Percentiles rank a stretch among this genome's conserved stretches.
phyloP scores from a whole-genome alignment of 2,329 filamentous ascomycete genomes.

The Grosmannia huntii region DNA sequence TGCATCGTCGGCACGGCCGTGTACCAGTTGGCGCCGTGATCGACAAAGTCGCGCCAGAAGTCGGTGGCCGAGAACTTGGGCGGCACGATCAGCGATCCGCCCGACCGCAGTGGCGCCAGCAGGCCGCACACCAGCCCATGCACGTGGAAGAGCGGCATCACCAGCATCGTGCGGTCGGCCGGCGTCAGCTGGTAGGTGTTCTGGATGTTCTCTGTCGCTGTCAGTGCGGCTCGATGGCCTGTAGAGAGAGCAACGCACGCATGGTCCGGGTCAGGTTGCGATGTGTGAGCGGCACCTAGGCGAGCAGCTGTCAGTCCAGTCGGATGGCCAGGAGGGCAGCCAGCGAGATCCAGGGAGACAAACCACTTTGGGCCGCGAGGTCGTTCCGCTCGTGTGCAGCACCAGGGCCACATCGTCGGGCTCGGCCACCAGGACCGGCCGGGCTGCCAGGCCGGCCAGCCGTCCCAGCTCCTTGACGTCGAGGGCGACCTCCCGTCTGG shows the following conservation, averaged over 20 bases:
- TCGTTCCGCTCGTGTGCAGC: conserved; percentile 75
- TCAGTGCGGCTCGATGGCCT: background rate
- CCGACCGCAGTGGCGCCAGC: conserved; percentile 61
- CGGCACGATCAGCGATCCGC: conserved; percentile 70
- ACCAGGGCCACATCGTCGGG: conserved; percentile 74
- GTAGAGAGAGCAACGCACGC: conserved; percentile 23
- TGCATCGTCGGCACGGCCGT: conserved; percentile 89
- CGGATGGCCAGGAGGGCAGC: background rate
- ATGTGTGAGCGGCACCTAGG: conserved; percentile 64
- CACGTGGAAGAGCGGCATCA: conserved; percentile 87
- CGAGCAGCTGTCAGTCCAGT: too few relatives aligned
- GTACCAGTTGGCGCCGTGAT: conserved; percentile 76
- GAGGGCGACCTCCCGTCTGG: conserved; percentile 51
- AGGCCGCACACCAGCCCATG: conserved; percentile 79
- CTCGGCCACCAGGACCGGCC: conserved; percentile 35
- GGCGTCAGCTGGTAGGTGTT: conserved; percentile 61
- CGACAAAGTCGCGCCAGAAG: conserved; percentile 69
- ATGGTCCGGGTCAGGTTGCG: conserved; percentile 71
- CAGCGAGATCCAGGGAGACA: conserved; percentile 14
- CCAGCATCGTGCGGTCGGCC: conserved; percentile 66
- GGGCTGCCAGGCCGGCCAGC: conserved; percentile 31
- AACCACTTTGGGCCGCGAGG: conserved; percentile 72
- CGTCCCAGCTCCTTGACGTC: conserved; percentile 68
- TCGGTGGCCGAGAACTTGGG: conserved; percentile 66
- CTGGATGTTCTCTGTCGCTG: conserved; percentile 53